Base-by-base conservation (phyloP, 1,139 yeast genomes). In the Williopsis jadinii region DNA sequence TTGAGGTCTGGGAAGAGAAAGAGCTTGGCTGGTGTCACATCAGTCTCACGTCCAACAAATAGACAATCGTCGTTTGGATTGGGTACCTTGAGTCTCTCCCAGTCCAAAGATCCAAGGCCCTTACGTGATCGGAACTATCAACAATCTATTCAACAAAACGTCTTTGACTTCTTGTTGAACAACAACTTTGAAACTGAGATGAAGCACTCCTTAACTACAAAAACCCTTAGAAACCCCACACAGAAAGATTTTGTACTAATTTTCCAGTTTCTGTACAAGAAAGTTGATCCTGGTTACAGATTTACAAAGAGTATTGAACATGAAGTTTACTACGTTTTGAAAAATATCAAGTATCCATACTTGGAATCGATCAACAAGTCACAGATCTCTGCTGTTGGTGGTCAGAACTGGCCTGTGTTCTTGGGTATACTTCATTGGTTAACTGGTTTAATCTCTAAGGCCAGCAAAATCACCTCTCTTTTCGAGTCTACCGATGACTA, bases 371-470 rank as follows among this genome's bases (percentile, higher is more conserved):
- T 88, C 36, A 84, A 82, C 59, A 77, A 88, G 54, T 81, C 92
- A 1, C 95, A 86, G 58, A 80, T 88, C 30, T 80, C 90, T 38
- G 96, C 96, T 0, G 96, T 87, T 8, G 96, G 96, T 2, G 95
- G 95, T 1, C 83, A 83, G 44, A 82, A 82, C 54, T 87, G 97
- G 97, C 90, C 87, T 13, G 74, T 76, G 19, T 84, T 86, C 53
- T 63, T 88, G 40, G 95, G 94, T 2, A 77, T 88, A 73, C 66
- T 87, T 30, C 79, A 82, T 59, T 86, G 95, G 95, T 58, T 86
- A 38, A 79, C 84, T 11, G 75, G 75, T 53, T 64, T 82, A 32
- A 76, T 73, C 50, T 64, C 67, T 28, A 68, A 75, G 40, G 61
- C 73, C 50, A 77, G 70, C 45, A 63, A 59, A 40, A 63, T 68